Conservation (phyloP, 805 yeast genomes). For the Lachancea quebecensis region DNA sequence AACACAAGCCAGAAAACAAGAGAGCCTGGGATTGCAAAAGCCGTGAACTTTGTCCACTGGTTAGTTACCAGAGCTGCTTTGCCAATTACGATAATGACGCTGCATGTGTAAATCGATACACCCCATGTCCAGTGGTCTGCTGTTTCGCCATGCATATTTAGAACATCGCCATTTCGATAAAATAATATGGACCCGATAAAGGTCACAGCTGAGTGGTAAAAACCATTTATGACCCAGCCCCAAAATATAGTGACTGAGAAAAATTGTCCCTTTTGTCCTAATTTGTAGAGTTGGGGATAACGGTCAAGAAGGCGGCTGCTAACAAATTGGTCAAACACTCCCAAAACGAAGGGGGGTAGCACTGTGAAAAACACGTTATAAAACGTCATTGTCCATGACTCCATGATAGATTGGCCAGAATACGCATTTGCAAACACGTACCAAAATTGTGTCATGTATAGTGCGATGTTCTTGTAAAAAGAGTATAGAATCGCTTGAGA, state of each 20-base stretch:
- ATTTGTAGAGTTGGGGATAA: constrained; percentile 85
- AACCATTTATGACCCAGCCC: constrained; percentile 97
- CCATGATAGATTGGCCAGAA: constrained; percentile 93
- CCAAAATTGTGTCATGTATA: constrained; percentile 98
- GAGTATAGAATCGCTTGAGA: constrained; percentile 90
- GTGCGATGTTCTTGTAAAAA: constrained; percentile 89
- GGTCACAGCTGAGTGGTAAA: constrained; percentile 83
- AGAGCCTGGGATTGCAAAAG: constrained; percentile 93
- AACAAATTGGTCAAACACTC: constrained; percentile 94
- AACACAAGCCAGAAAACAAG: constrained; percentile 73
- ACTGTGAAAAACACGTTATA: constrained; percentile 94
- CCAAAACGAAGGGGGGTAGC: constrained; percentile 91
- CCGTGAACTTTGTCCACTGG: constrained; percentile 90
- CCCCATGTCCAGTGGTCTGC: constrained; percentile 97
- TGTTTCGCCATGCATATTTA: constrained; percentile 53
- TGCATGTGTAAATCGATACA: constrained; percentile 77
- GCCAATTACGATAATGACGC: constrained; percentile 83
- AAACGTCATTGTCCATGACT: constrained; percentile 95
- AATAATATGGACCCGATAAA: constrained; percentile 67
- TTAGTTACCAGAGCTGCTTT: constrained; percentile 90
- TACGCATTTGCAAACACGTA: constrained; percentile 86
- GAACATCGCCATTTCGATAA: constrained; percentile 58
- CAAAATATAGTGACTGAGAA: constrained; percentile 89
- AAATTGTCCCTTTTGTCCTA: constrained; percentile 84
- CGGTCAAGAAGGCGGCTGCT: constrained; percentile 82